Conservation (phyloP, 2,329 filamentous ascomycete species). For the Diplodia intermedia region DNA sequence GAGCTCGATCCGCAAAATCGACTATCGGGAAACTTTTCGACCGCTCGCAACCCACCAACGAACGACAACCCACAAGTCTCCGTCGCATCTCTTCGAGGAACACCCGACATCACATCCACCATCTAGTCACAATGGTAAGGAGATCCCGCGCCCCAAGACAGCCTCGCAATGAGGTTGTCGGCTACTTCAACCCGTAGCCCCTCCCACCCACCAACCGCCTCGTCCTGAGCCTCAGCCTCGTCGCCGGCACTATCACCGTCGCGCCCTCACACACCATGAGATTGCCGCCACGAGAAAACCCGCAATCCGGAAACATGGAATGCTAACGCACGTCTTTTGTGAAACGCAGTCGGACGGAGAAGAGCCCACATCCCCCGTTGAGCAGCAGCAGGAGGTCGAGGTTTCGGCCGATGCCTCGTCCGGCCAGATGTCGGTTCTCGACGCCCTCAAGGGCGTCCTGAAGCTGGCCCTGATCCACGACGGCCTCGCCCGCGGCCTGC, state of each 20-base stretch:
- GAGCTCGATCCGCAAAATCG: constrained; percentile 29
- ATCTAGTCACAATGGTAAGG: constrained; percentile 51
- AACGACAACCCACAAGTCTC: constrained; percentile 29
- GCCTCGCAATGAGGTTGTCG: constrained; percentile 1
- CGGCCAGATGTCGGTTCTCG: constrained; percentile 96
- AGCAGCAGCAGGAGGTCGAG: constrained; percentile 87
- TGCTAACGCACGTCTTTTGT: background rate
- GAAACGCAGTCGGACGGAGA: constrained; percentile 94
- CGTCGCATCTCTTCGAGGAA: constrained; percentile 51
- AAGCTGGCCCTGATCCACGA: constrained; percentile 99
- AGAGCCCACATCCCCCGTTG: constrained; percentile 88
- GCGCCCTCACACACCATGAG: background rate
- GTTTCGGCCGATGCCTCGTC: constrained; percentile 89
- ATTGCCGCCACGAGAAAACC: background rate
- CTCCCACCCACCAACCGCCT: constrained; percentile 34
- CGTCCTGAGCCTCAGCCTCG: constrained; percentile 12
- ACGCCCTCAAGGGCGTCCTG: constrained; percentile 98
- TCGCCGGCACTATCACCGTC: background rate
- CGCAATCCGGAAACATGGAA: background rate
- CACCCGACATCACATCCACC: constrained; percentile 46
- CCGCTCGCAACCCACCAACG: constrained; percentile 12
- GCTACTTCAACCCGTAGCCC: constrained; percentile 24
- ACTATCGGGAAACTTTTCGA: constrained; percentile 31
- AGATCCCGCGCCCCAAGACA: background rate
- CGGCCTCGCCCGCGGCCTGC: constrained; percentile 96